Evolutionary conservation across 78 protist genomes (phyloP), one percentile per base, ranked within the genome.

Genomic region (Dictyostelium purpureum): DNA sequence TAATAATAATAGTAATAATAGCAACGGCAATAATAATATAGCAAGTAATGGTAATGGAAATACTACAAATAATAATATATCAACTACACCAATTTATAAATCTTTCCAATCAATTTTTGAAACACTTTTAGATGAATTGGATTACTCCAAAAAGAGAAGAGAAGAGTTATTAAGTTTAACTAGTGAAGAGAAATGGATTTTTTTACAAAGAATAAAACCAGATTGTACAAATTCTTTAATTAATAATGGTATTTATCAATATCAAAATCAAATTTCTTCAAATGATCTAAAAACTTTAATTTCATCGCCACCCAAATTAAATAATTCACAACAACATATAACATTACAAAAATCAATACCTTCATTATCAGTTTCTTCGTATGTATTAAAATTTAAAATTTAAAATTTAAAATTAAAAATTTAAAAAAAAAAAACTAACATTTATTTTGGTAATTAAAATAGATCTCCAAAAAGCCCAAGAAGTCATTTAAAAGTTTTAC

Each of bases 271-370:
- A 73, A 26, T 47, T 5, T 52, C 83, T 11, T 14, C 77, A 10
- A 49, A 16, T 4, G 92, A 85, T 42, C 28, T 85, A 11, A 85
- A 85, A 61, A 31, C 92, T 2, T 31, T 85, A 11, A 38, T 85
- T 26, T 85, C 92, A 43, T 85, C 92, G 33, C 92, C 92, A 61
- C 92, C 92, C 56, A 85, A 85, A 59, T 59, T 85, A 26, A 73
- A 70, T 70, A 47, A 63, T 28, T 65, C 76, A 33, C 49, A 40
- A 40, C 28, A 77, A 26, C 51, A 26, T 28, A 45, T 14, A 12
- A 16, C 24, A n/a, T 67, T 2, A 31, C 76, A 28, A 4, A 79
- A 65, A 33, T 35, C 37, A 33, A 49, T 49, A 45, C 59, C 61
- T 9, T 26, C 78, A 24, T 18, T 61, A 31, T 35, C 74, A 19